These are phyloP conservation scores for Gossypium mustelinum DNA, from an alignment of 345 rosid genomes.

Conservation along the genomic window DNA sequence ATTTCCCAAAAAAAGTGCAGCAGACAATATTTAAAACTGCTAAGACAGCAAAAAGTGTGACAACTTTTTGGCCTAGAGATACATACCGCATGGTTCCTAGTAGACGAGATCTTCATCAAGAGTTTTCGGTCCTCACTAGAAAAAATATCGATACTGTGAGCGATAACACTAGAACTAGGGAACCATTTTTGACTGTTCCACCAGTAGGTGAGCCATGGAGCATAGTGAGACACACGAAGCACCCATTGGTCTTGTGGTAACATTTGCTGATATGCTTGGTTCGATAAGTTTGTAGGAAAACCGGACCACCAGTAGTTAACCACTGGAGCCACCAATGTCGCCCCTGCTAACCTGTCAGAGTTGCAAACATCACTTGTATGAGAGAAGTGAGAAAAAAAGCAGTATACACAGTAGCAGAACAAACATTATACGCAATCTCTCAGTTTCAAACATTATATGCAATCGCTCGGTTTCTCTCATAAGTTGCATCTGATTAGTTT, in stretches of 20 bases:
- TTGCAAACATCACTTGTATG: background rate
- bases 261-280: slow-evolving; percentile 38
- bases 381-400: background rate
- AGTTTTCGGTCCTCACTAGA: slow-evolving; percentile 36
- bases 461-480: background rate
- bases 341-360: slow-evolving; percentile 50
- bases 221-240: slow-evolving; percentile 55
- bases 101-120: background rate
- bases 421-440: background rate
- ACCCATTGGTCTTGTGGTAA: slow-evolving; percentile 50
- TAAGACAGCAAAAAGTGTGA: background rate
- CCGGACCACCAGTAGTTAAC: slow-evolving; percentile 63
- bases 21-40: background rate
- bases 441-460: background rate
- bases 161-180: slow-evolving; percentile 34
- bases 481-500: background rate
- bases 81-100: background rate
- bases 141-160: slow-evolving; percentile 23
- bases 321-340: slow-evolving; percentile 42
- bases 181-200: slow-evolving; percentile 67
- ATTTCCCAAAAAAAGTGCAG: background rate
- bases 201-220: slow-evolving; percentile 67
- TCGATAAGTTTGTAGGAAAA: slow-evolving; percentile 44
- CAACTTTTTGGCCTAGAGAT: background rate
- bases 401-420: background rate